These are phyloP conservation scores for Fusarium phyllophilum DNA, from an alignment of 2,329 filamentous ascomycete species.

Conservation along the genomic window DNA sequence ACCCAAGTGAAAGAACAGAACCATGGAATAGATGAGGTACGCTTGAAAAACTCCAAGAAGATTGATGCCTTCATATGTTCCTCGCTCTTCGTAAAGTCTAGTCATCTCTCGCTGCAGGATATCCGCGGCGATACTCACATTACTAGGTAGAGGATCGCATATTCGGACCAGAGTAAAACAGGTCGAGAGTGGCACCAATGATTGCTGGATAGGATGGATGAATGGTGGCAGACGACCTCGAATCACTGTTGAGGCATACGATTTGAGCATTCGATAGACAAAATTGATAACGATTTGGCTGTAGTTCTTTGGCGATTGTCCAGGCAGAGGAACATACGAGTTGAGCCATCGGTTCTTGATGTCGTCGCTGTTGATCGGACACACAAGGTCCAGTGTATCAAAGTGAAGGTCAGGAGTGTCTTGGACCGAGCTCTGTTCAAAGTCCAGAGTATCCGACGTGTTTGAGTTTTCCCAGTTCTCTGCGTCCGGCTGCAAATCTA, in stretches of 20 bases:
- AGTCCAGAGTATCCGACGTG: neutral
- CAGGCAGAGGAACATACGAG: constrained; percentile 56
- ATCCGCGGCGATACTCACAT: constrained; percentile 44
- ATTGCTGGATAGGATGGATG: constrained; percentile 53
- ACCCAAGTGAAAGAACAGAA: constrained; percentile 55
- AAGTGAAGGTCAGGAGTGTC: constrained; percentile 45
- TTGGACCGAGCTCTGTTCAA: neutral
- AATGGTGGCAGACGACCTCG: constrained; percentile 56
- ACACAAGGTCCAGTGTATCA: constrained; percentile 50
- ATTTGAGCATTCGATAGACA: constrained; percentile 55
- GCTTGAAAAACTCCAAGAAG: constrained; percentile 61
- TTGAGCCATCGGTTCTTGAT: constrained; percentile 62
- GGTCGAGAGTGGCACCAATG: constrained; percentile 49
- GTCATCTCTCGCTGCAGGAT: constrained; percentile 57
- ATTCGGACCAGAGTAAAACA: constrained; percentile 56
- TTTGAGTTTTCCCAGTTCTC: neutral
- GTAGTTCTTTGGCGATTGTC: constrained; percentile 56
- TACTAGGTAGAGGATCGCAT: constrained; percentile 50
- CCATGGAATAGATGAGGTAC: constrained; percentile 63
- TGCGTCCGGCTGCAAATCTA: neutral
- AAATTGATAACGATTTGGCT: constrained; percentile 51
- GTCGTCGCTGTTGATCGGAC: constrained; percentile 58
- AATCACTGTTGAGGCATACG: constrained; percentile 53
- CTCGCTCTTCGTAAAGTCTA: constrained; percentile 47
- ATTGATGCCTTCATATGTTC: constrained; percentile 40